phyloP scores from a whole-genome alignment of 73 alveolate genomes.

The Tetrahymena thermophila region DNA sequence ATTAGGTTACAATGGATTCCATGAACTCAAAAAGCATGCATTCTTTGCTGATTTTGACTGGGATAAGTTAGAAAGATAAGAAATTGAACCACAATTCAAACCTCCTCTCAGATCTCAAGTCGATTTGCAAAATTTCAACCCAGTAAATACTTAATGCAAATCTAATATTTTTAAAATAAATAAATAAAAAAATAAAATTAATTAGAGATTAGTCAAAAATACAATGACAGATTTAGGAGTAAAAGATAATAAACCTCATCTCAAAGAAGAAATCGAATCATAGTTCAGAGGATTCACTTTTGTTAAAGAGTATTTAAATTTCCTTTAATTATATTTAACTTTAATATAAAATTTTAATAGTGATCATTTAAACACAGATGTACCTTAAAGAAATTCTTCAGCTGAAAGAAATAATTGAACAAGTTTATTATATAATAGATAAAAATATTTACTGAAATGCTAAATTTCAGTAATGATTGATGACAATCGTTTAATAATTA shows the following conservation, averaged over 20 bases:
- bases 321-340: neutral
- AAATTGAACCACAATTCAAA: slow-evolving; percentile 72
- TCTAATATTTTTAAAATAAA: neutral
- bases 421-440: neutral
- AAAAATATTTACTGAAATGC: neutral
- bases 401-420: neutral
- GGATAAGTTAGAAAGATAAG: slow-evolving; percentile 49
- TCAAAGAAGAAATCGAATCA: neutral
- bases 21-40: slow-evolving; percentile 58
- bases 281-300: neutral
- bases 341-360: neutral
- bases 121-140: neutral
- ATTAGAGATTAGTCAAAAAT: neutral
- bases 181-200: neutral
- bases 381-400: neutral
- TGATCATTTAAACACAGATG: neutral
- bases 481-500: no score
- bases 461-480: neutral
- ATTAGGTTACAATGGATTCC: slow-evolving; percentile 17
- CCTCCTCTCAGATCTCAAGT: slow-evolving; percentile 46
- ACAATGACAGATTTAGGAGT: neutral
- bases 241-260: neutral
- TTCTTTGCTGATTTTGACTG: slow-evolving; percentile 60
- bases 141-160: neutral
- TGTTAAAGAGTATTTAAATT: neutral